Evolutionary conservation across 352 stramenopile genomes (phyloP), one percentile per base, ranked within the genome.

Genomic region (Globisporangium iwayamae): DNA sequence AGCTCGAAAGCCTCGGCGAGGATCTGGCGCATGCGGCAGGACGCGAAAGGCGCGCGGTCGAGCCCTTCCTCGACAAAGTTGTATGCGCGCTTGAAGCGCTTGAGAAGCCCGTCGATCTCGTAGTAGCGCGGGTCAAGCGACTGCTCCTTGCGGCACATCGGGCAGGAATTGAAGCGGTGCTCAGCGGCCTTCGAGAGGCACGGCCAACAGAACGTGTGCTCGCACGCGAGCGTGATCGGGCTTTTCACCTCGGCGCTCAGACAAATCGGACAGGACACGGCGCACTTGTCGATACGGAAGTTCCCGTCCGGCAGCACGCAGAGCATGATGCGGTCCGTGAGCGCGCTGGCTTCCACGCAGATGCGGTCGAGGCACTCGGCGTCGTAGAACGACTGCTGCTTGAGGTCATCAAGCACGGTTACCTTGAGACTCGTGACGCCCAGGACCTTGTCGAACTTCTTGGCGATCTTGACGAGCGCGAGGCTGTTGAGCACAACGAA

Each of bases 191-290:
- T 84, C 2, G 82, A 89, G 30, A 93, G 68, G 60, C 84, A 93
- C 65, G 84, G 87, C 82, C 84, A 93, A 65, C 84, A 93, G 58
- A 93, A 93, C 0, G 82, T 89, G 72, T 93, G 84, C 6, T 68
- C 72, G 62, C 84, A 93, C 0, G 78, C 78, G 25, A 93, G 68
- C 50, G 84, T 89, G 63, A 93, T 87, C 3, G 82, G 78, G 10
- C 70, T 85, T 68, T 90, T 89, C 52, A 89, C 68, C n/a, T 88
- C 68, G 11, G 54, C 56, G 39, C 74, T 76, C 7, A 93, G 69
- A 56, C 84, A 93, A 56, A 93, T 91, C 3, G 82, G 84, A 43
- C 84, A 93, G 53, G 79, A 81, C 2, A 82, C 69, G 0, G 80
- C 59, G 47, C 73, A 54, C 30, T 74, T 59, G 20, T 72, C 73